These are phyloP conservation scores for Trichoderma lentiforme DNA, from an alignment of 2,329 filamentous ascomycete species.

Conservation along the genomic window DNA sequence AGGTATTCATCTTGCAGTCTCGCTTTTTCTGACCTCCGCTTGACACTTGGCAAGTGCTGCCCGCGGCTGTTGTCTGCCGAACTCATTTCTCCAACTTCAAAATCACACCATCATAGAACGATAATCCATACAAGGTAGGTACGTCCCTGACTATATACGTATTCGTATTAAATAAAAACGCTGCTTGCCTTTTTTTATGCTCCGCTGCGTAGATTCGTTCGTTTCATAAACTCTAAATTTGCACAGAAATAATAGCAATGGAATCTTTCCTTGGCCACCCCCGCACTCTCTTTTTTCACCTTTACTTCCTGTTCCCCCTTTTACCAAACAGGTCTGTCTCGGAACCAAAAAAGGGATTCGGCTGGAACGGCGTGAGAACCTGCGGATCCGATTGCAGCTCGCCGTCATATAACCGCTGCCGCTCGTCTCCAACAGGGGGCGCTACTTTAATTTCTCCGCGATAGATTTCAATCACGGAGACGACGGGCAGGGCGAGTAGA, in stretches of 20 bases:
- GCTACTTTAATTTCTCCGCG: conserved; percentile 47
- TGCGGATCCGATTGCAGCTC: conserved; percentile 36
- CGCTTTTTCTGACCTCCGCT: too few species aligned
- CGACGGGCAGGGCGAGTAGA: conserved; percentile 56
- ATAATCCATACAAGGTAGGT: background rate
- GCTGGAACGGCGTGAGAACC: conserved; percentile 37
- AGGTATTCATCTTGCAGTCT: too few species aligned
- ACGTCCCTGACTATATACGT: background rate
- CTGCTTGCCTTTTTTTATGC: background rate
- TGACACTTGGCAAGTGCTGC: background rate
- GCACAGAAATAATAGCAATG: background rate
- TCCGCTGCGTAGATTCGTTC: background rate
- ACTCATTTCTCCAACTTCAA: background rate
- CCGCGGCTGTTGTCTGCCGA: background rate
- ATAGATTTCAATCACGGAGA: conserved; percentile 58
- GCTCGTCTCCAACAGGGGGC: conserved; percentile 40
- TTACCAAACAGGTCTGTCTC: conserved; percentile 37
- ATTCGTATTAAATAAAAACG: background rate
- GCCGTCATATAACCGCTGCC: conserved; percentile 37
- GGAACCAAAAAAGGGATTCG: conserved; percentile 44
- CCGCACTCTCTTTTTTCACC: background rate
- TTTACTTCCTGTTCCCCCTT: conserved; percentile 18
- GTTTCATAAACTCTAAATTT: background rate
- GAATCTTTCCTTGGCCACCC: background rate
- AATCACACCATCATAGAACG: background rate